These are phyloP conservation scores for Aspergillus costaricaensis DNA, from an alignment of 2,329 filamentous ascomycete genomes.

Conservation along the genomic window DNA sequence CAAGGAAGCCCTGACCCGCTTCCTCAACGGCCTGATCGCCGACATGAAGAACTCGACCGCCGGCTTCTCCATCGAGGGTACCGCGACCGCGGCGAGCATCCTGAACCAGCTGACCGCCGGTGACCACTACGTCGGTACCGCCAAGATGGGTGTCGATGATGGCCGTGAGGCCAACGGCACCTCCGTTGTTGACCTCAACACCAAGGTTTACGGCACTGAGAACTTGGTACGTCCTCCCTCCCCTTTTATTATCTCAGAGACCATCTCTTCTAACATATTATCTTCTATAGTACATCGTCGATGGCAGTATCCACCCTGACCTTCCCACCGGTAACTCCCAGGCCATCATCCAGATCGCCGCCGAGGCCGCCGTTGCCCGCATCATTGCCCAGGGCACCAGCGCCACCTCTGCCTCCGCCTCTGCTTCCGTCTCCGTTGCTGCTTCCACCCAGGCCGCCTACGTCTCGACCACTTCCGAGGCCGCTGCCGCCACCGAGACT, in stretches of 20 bases:
- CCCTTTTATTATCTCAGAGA: not conserved
- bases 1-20: conserved; percentile 16
- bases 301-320: conserved; percentile 69
- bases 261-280: not conserved
- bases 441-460: conserved; percentile 2
- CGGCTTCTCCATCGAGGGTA: conserved; percentile 20
- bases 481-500: not conserved
- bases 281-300: conserved; percentile 57
- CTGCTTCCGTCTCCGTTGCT: not conserved
- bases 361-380: conserved; percentile 60
- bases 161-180: conserved; percentile 54
- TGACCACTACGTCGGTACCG: conserved; percentile 53
- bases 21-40: conserved; percentile 17
- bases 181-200: conserved; percentile 64
- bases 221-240: conserved; percentile 50
- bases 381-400: conserved; percentile 47
- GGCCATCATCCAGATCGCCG: conserved; percentile 63
- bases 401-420: not conserved
- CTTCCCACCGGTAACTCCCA: conserved; percentile 68
- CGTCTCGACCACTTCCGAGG: not conserved
- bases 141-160: conserved; percentile 62
- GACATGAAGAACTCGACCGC: conserved; percentile 16
- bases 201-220: conserved; percentile 67
- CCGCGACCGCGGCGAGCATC: conserved; percentile 14
- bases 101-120: conserved; percentile 47